Percentiles rank a stretch among this genome's conserved stretches.
Evolutionary conservation across 116 monocot genomes (phyloP).

Genomic region (Dioscorea cayenensis): DNA sequence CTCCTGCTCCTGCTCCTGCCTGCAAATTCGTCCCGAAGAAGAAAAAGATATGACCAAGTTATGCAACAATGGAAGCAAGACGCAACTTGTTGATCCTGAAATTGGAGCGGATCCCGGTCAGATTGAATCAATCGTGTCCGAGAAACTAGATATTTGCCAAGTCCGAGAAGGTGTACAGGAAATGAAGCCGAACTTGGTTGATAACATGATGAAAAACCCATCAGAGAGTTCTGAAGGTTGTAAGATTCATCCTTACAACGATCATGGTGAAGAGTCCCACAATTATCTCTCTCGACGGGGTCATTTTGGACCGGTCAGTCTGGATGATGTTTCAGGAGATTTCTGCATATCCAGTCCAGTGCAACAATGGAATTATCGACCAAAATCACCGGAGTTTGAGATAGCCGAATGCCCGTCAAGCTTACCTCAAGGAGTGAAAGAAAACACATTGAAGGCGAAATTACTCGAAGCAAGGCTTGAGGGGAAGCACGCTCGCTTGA

Average conservation of each 20-base stretch:
- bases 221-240: constrained; percentile 13
- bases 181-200: background rate
- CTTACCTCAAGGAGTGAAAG: constrained; percentile 21
- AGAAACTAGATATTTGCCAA: constrained; percentile 1
- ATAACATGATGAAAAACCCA: constrained; percentile 5
- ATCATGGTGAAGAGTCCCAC: constrained; percentile 11
- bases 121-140: background rate
- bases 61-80: constrained; percentile 13
- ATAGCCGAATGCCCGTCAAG: constrained; percentile 40
- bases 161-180: background rate
- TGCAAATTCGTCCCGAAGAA: constrained; percentile 1
- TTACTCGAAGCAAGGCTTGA: constrained; percentile 82
- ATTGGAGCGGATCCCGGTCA: constrained; percentile 8
- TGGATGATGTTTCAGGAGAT: constrained; percentile 22
- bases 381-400: constrained; percentile 15
- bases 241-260: constrained; percentile 7
- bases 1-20: background rate
- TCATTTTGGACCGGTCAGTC: constrained; percentile 7
- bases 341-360: constrained; percentile 17
- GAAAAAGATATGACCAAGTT: constrained; percentile 3
- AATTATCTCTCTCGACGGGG: constrained; percentile 15
- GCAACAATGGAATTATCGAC: constrained; percentile 23
- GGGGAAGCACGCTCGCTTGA: constrained; percentile 58
- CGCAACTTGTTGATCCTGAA: constrained; percentile 1
- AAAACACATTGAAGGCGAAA: constrained; percentile 73